Percentiles rank a stretch among this genome's conserved stretches.
Evolutionary conservation across 2,329 filamentous ascomycete species (phyloP).

Genomic region (Colletotrichum trifolii): DNA sequence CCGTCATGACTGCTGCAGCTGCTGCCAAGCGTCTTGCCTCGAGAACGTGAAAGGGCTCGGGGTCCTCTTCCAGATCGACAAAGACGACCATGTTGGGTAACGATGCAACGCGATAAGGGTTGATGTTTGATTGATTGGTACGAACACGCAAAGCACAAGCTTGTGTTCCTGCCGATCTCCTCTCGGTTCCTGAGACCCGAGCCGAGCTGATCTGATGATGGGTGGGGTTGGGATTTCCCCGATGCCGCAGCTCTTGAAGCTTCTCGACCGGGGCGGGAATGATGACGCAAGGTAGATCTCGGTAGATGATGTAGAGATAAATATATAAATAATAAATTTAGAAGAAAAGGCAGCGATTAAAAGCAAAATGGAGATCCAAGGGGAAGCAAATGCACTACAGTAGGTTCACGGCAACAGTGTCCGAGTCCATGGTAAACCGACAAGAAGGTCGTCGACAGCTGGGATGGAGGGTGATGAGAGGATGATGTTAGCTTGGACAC

Average conservation of each 20-base stretch:
- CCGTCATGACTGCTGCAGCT: slow-evolving; percentile 28
- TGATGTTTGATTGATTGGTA: slow-evolving; percentile 23
- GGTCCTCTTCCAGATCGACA: slow-evolving; percentile 41
- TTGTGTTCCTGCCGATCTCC: slow-evolving; percentile 26
- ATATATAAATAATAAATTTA: neutral
- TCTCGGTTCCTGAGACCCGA: slow-evolving; percentile 29
- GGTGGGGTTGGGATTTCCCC: slow-evolving; percentile 30
- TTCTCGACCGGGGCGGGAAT: slow-evolving; percentile 9
- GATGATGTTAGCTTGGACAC: slow-evolving; percentile 6
- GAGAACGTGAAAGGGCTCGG: slow-evolving; percentile 31
- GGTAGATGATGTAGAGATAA: slow-evolving; percentile 23
- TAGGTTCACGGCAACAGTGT: neutral
- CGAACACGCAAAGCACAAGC: slow-evolving; percentile 15
- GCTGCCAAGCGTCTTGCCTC: slow-evolving; percentile 27
- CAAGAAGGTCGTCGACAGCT: neutral
- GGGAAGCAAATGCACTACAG: neutral
- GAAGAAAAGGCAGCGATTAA: neutral
- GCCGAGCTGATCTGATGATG: slow-evolving; percentile 29
- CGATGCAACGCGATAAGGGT: neutral
- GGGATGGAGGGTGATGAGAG: slow-evolving; percentile 18
- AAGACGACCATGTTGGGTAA: slow-evolving; percentile 38
- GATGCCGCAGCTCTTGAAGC: slow-evolving; percentile 32
- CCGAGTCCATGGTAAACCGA: slow-evolving; percentile 24
- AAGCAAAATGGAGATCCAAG: neutral
- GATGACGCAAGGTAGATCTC: slow-evolving; percentile 32